Conservation (phyloP, 2,329 filamentous ascomycete genomes). For the Tothia fuscella region DNA sequence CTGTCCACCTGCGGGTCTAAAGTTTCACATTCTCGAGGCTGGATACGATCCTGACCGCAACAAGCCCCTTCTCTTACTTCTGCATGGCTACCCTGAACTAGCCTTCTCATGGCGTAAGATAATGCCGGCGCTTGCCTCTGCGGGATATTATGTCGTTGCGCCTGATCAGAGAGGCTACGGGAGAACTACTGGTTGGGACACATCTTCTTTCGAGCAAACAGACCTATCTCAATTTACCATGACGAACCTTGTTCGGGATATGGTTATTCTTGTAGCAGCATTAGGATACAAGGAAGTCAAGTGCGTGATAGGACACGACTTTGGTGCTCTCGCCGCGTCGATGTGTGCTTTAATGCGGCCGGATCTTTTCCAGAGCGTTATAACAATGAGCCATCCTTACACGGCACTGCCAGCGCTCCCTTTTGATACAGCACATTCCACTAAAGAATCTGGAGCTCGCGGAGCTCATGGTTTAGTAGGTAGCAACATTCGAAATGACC, state of each 20-base stretch:
- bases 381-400: constrained; percentile 56
- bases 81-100: constrained; percentile 57
- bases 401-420: constrained; percentile 39
- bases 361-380: constrained; percentile 50
- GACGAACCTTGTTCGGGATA: constrained; percentile 48
- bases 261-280: constrained; percentile 47
- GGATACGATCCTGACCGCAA: constrained; percentile 17
- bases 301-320: constrained; percentile 55
- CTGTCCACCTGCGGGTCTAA: constrained; percentile 43
- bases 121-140: constrained; percentile 43
- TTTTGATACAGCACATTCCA: constrained; percentile 32
- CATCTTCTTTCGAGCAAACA: constrained; percentile 36
- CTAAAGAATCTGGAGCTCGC: constrained; percentile 14
- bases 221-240: constrained; percentile 46
- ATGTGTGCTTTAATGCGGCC: constrained; percentile 50
- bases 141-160: constrained; percentile 54
- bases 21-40: constrained; percentile 46
- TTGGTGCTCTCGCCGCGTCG: constrained; percentile 49
- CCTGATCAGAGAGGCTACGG: constrained; percentile 59
- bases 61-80: constrained; percentile 47
- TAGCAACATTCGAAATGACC: constrained; percentile 42
- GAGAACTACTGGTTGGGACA: constrained; percentile 50
- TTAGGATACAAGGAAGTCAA: constrained; percentile 47
- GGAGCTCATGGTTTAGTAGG: constrained; percentile 13
- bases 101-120: constrained; percentile 59